Evolutionary conservation across 1,139 yeast genomes (phyloP).

Genomic region (Candida tropicalis): DNA sequence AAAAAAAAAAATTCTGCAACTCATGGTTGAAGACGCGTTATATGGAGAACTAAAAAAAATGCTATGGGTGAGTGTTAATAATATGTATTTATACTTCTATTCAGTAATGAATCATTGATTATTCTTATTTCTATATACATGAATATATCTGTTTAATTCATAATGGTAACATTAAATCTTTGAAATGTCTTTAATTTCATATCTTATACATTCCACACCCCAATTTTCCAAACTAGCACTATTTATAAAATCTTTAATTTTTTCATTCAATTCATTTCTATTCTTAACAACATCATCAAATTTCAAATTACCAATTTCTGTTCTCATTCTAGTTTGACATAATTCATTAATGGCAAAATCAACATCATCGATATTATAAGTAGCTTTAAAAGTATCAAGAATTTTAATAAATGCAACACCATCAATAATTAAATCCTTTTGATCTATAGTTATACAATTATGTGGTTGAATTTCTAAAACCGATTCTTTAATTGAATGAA

Average conservation of each 20-base stretch:
- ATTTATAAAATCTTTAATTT: conserved; percentile 77
- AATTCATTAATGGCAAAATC: conserved; percentile 83
- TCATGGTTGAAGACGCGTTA: not conserved
- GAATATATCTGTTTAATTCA: not conserved
- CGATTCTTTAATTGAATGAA: conserved; percentile 77
- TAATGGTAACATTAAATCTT: not conserved
- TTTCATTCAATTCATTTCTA: conserved; percentile 68
- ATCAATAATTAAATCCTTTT: conserved; percentile 81
- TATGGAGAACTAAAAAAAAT: too few species aligned
- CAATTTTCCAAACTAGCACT: conserved; percentile 80
- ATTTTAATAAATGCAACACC: conserved; percentile 81
- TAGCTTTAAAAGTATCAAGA: conserved; percentile 80
- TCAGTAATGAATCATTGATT: not conserved
- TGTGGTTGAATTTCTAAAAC: conserved; percentile 86
- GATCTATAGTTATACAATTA: conserved; percentile 84
- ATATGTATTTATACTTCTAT: not conserved
- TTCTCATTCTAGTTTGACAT: conserved; percentile 90
- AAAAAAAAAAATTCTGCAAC: not conserved
- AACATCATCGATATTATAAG: conserved; percentile 87
- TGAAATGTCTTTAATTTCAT: conserved; percentile 78
- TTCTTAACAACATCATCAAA: conserved; percentile 78
- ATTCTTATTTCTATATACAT: not conserved
- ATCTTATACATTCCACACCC: conserved; percentile 85
- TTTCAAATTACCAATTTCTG: conserved; percentile 82
- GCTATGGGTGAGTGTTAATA: too few species aligned